Percentiles rank a stretch among this genome's conserved stretches.
phyloP scores from a whole-genome alignment of 177 flowering plant species.

The Vitis hybrid region DNA sequence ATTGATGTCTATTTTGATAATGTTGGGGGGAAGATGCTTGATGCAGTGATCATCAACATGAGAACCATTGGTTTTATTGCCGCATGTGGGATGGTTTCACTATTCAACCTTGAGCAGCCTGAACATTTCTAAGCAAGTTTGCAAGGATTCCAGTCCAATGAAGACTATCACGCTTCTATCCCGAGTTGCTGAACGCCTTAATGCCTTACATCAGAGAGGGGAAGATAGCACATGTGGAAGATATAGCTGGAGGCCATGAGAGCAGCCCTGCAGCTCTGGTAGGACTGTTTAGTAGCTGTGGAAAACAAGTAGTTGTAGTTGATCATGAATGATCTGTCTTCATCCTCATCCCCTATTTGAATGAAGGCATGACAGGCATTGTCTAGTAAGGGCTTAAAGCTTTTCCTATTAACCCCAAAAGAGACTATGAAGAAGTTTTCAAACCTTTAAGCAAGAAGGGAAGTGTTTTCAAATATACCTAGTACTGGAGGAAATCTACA shows the following conservation, averaged over 20 bases:
- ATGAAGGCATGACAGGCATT: too few relatives aligned
- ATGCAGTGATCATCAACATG: constrained; percentile 37
- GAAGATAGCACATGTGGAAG: constrained; percentile 14
- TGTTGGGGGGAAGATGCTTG: constrained; percentile 34
- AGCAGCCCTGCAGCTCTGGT: constrained; percentile 18
- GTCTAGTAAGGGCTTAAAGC: too few relatives aligned
- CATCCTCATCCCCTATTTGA: too few relatives aligned
- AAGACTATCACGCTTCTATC: background rate
- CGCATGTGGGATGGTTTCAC: constrained; percentile 6
- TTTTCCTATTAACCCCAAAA: too few relatives aligned
- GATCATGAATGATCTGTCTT: constrained; percentile 4
- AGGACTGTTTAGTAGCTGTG: constrained; percentile 16
- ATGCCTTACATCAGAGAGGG: constrained; percentile 11
- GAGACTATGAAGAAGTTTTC: too few relatives aligned
- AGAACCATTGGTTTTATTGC: constrained; percentile 25
- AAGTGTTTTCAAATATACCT: too few relatives aligned
- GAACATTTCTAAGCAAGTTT: constrained; percentile 8
- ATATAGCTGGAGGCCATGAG: constrained; percentile 13
- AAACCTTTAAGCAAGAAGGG: too few relatives aligned
- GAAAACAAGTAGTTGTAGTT: constrained; percentile 15
- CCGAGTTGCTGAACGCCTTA: constrained; percentile 5
- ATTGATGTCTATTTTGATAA: constrained; percentile 12
- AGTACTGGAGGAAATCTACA: too few relatives aligned
- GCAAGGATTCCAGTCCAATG: too few relatives aligned
- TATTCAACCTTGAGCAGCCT: constrained; percentile 17